Evolutionary conservation across 352 stramenopile species (phyloP), one percentile per base, ranked within the genome.

Genomic region (Globisporangium camurandrum): DNA sequence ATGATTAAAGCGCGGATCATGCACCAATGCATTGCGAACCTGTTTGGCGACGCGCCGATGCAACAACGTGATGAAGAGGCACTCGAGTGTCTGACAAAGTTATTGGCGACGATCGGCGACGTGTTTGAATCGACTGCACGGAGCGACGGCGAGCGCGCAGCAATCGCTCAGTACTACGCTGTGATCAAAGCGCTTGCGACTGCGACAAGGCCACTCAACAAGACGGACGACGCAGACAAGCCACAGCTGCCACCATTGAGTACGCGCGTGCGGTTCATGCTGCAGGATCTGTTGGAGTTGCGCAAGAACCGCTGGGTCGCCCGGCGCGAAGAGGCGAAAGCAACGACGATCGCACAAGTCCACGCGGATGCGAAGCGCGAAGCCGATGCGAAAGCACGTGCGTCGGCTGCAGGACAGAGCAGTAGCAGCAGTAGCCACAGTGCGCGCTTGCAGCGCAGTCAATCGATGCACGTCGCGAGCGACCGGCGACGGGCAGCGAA

Each of bases 1-100:
- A 85, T 98, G 61, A 85, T 98, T 46, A 97, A 88, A 59, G 85
- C 93, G 30, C 88, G 93, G 45, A 96, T 98, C 65, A 97, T 98
- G 84, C 79, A 97, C 64, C 78, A 88, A 53, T 97, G 91, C 54
- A 70, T 98, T 19, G 57, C 69, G 36, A 77, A 74, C 34, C 56
- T 93, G 42, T 90, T 93, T 27, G 76, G 77, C n/a, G 75, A 91
- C 56, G 58, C 83, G 9, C n/a, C n/a, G n/a, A n/a, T n/a, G n/a
- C 60, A 80, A 22, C 69, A 88, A 28, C 83, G 84, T 0, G 88
- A 98, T 58, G 93, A 98, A 66, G 93, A 98, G 59, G 95, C 92
- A 33, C 68, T 98, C 26, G 95, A 98, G 72, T 98, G 95, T 57
- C 84, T 98, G 61, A 85, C 80, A 38, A 97, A 98, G 56, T 70